These are phyloP conservation scores for Suhomyces maxii DNA, from an alignment of 1,139 yeast genomes.

Conservation along the genomic window DNA sequence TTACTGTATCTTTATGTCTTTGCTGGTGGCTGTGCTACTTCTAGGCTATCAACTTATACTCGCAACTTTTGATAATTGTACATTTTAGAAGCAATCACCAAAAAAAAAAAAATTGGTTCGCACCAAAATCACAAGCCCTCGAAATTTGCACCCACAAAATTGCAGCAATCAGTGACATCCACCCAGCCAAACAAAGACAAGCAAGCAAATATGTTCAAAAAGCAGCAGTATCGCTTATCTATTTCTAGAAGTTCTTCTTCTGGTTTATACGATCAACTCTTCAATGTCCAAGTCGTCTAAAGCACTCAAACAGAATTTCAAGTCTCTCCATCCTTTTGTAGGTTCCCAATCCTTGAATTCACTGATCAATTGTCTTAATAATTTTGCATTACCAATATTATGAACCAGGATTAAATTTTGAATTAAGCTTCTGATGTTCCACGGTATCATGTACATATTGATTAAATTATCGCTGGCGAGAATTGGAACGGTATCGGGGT, in stretches of 20 bases:
- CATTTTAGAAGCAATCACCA: too few relatives aligned
- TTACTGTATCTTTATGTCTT: too few relatives aligned
- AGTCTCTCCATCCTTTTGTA: conserved; percentile 35
- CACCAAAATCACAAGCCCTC: too few relatives aligned
- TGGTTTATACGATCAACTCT: conserved; percentile 25
- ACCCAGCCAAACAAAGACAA: too few relatives aligned
- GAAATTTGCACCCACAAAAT: too few relatives aligned
- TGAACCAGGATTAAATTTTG: conserved; percentile 37
- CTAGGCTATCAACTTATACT: too few relatives aligned
- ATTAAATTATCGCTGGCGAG: neutral
- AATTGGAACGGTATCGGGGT: neutral
- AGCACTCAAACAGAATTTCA: conserved; percentile 41
- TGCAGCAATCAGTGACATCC: too few relatives aligned
- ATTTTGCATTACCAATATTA: conserved; percentile 34
- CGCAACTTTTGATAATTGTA: too few relatives aligned
- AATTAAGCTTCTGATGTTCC: conserved; percentile 40
- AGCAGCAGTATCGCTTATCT: neutral
- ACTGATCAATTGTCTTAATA: conserved; percentile 31
- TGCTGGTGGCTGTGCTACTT: too few relatives aligned
- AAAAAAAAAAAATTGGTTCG: too few relatives aligned
- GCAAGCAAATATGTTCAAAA: too few relatives aligned
- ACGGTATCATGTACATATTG: conserved; percentile 34
- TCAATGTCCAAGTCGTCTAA: conserved; percentile 34
- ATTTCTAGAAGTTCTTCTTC: neutral
- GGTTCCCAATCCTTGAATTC: conserved; percentile 47